Conservation (phyloP, 495 filamentous ascomycete genomes). For the Lepidopterella palustris region DNA sequence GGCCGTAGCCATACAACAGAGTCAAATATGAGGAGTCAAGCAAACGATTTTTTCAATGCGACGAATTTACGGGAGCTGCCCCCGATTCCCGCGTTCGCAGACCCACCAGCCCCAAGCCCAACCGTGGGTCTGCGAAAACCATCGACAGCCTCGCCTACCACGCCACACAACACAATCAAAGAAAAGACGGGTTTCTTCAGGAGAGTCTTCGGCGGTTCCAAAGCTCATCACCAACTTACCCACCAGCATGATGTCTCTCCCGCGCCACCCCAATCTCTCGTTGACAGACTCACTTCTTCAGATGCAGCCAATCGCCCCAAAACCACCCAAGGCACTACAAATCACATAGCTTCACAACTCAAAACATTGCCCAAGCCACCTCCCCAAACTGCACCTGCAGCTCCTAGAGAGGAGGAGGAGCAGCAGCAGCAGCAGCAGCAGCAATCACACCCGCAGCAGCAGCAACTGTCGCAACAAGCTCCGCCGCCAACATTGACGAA, state of each 20-base stretch:
- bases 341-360: slow-evolving; percentile 29
- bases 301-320: slow-evolving; percentile 19
- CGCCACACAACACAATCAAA: slow-evolving; percentile 41
- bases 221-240: slow-evolving; percentile 1
- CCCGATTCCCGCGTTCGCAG: slow-evolving; percentile 22
- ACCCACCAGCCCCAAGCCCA: slow-evolving; percentile 47
- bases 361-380: slow-evolving; percentile 14
- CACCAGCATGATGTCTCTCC: slow-evolving; percentile 9
- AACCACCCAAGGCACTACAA: slow-evolving; percentile 18
- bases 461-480: slow-evolving; percentile 34
- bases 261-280: slow-evolving; percentile 7
- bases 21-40: slow-evolving; percentile 33
- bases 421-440: neutral
- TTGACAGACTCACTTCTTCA: neutral
- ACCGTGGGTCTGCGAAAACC: slow-evolving; percentile 50
- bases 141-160: slow-evolving; percentile 30
- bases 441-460: slow-evolving; percentile 10
- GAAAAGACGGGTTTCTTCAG: slow-evolving; percentile 87
- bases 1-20: slow-evolving; percentile 51
- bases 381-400: slow-evolving; percentile 17
- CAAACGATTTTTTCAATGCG: slow-evolving; percentile 34
- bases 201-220: slow-evolving; percentile 63
- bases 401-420: neutral
- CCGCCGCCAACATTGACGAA: slow-evolving; percentile 64
- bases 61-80: slow-evolving; percentile 26